Evolutionary conservation across 2,329 filamentous ascomycete genomes (phyloP).

Genomic region (Keithomyces neogunnii): DNA sequence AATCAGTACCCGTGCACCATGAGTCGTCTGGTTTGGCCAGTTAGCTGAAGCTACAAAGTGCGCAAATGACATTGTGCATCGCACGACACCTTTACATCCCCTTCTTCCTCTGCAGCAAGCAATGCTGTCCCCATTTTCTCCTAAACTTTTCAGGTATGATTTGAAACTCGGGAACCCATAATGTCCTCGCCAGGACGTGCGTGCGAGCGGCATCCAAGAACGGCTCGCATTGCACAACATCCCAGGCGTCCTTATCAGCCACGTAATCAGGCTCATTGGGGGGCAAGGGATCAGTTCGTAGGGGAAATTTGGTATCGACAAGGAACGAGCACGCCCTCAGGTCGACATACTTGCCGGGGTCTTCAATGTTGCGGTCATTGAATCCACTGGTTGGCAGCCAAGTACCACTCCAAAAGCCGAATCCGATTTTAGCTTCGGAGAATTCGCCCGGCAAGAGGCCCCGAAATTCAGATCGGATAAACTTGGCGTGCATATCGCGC

Average conservation of each 20-base stretch:
- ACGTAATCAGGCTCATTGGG: conserved; percentile 74
- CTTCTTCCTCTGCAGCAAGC: conserved; percentile 54
- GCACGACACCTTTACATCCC: not conserved
- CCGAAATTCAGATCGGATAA: conserved; percentile 81
- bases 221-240: conserved; percentile 61
- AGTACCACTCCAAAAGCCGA: conserved; percentile 72
- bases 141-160: conserved; percentile 61
- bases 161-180: conserved; percentile 71
- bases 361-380: conserved; percentile 87
- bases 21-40: too few relatives aligned
- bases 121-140: conserved; percentile 83
- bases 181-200: conserved; percentile 60
- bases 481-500: conserved; percentile 74
- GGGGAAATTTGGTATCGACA: conserved; percentile 77
- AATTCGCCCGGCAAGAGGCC: conserved; percentile 90
- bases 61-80: not conserved
- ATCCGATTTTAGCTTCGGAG: conserved; percentile 59
- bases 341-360: conserved; percentile 77
- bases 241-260: conserved; percentile 67
- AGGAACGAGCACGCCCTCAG: conserved; percentile 71
- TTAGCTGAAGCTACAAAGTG: not conserved
- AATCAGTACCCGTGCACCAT: too few relatives aligned
- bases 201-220: conserved; percentile 79
- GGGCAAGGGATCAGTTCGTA: conserved; percentile 39
- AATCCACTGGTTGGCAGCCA: conserved; percentile 76